phyloP scores from a whole-genome alignment of 2,329 filamentous ascomycete genomes.

The Penicillium carneum region DNA sequence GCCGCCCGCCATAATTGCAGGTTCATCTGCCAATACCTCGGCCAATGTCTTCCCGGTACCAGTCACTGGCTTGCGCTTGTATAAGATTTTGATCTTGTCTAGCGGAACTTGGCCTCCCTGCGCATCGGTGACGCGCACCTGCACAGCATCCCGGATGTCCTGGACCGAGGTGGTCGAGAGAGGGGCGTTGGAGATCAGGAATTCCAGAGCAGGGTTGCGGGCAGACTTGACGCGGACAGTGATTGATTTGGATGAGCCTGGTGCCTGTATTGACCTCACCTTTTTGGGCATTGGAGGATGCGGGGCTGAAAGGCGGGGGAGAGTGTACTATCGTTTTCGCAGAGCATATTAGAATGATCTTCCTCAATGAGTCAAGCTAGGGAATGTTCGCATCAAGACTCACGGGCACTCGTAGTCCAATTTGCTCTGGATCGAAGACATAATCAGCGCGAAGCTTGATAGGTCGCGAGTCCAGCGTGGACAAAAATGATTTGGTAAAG shows the following conservation, averaged over 20 bases:
- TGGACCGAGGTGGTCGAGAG: constrained; percentile 75
- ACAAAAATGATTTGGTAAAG: constrained; percentile 85
- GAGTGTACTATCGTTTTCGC: constrained; percentile 50
- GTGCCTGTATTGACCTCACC: constrained; percentile 41
- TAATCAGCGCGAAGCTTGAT: constrained; percentile 86
- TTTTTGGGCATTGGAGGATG: constrained; percentile 56
- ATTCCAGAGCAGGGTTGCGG: constrained; percentile 74
- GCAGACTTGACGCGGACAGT: constrained; percentile 59
- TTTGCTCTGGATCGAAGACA: constrained; percentile 82
- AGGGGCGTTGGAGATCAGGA: constrained; percentile 68
- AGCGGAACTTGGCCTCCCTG: constrained; percentile 48
- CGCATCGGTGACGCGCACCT: constrained; percentile 64
- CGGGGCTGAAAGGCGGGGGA: constrained; percentile 55
- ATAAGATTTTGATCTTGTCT: constrained; percentile 85
- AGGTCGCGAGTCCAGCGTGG: constrained; percentile 77
- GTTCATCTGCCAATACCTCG: constrained; percentile 70
- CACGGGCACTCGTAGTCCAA: constrained; percentile 79
- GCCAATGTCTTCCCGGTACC: constrained; percentile 78
- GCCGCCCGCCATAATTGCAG: constrained; percentile 49
- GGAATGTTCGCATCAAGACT: constrained; percentile 37
- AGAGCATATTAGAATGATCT: background rate
- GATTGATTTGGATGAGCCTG: constrained; percentile 52
- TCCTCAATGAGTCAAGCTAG: background rate
- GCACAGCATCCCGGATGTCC: constrained; percentile 76
- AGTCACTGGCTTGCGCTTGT: constrained; percentile 82